phyloP scores from a whole-genome alignment of 176 grass and related monocot genomes.

The Rhipidocladum racemiflorum region DNA sequence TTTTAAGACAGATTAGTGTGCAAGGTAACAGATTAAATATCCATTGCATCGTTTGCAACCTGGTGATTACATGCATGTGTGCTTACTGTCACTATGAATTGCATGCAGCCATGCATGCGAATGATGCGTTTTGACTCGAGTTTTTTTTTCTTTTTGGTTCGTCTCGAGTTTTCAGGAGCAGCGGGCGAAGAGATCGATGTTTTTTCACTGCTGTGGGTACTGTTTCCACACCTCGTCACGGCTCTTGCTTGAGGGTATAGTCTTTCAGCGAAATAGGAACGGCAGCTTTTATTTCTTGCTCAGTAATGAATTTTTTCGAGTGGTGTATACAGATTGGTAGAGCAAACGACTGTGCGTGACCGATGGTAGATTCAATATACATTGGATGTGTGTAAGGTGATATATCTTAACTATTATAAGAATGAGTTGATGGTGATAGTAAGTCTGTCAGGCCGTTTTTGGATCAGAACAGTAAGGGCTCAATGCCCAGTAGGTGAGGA shows the following conservation, averaged over 20 bases:
- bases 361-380: background rate
- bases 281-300: background rate
- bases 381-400: background rate
- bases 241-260: background rate
- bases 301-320: background rate
- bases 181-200: conserved; percentile 20
- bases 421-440: too few species aligned
- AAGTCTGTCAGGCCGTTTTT: too few species aligned
- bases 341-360: background rate
- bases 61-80: background rate
- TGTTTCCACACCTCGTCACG: conserved; percentile 31
- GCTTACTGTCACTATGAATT: background rate
- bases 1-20: too few species aligned
- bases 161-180: background rate
- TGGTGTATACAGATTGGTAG: background rate
- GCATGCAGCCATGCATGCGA: background rate
- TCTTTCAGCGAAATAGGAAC: background rate
- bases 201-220: background rate
- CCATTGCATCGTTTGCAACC: background rate
- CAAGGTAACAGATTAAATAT: too few species aligned
- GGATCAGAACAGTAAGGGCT: too few species aligned
- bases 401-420: too few species aligned
- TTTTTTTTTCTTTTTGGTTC: background rate
- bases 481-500: too few species aligned
- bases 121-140: background rate